Evolutionary conservation across 371 early-diverging fungal genomes (phyloP), one percentile per base, ranked within the genome.

Genomic region (Rhizopus sp.): DNA sequence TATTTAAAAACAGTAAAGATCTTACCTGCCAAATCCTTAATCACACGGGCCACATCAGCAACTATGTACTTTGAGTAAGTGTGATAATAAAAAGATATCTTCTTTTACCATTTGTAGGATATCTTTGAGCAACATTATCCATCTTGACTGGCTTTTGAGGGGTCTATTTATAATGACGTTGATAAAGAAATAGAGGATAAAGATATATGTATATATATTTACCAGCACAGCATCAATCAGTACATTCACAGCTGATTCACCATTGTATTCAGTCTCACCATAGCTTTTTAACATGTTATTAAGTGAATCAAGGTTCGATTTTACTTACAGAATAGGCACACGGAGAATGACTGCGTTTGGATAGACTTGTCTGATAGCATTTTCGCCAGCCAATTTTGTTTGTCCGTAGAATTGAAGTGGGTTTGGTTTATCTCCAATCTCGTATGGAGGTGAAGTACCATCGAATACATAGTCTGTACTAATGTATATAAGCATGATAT

Each of bases 381-480:
- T 45, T 66, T 95, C 95, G 2, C 93, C 92, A 10, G 70, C 82
- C 39, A 83, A 72, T 70, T 92, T 92, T 5, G 90, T 84, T 42
- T 83, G 66, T 7, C 91, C 93, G 54, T 95, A 95, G 55, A 85
- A 85, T 60, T 93, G 89, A 29, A 95, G 68, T 42, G 95, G 95
- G 58, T 90, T 85, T 7, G 90, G 83, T 59, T 54, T 65, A 59
- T 83, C 90, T 38, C 75, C 76, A 2, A 86, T 84, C 16, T 88
- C 73, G 60, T 93, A 95, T 10, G 91, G 92, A 30, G 93, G 92
- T 1, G 65, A 66, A 4, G 72, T 86, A 37, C 95, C 95, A 57
- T 95, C 94, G 77, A 94, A 95, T 9, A 95, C 94, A 63, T 93
- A 93, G 69, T 95, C 94, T 0, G 95, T 91, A n/a, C 93, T 93